Evolutionary conservation across 2,329 filamentous ascomycete genomes (phyloP), one percentile per base, ranked within the genome.

Genomic region (Colletotrichum aenigma): DNA sequence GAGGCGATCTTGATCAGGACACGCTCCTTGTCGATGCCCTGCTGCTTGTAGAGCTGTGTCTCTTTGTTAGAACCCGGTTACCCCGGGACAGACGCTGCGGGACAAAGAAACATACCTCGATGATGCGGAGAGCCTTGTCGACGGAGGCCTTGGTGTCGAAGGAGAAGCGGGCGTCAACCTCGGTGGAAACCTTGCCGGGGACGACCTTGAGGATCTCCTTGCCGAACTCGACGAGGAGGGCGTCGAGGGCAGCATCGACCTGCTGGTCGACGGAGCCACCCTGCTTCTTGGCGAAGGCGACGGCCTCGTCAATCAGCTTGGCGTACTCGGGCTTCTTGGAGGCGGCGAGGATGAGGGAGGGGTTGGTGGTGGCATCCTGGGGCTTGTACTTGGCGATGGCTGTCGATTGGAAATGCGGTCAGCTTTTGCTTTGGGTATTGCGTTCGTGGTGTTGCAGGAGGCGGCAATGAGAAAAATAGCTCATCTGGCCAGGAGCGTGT

Each of bases 351-450:
- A 99, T 98, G 86, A 99, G 92, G 78, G 97, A 98, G 76, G 97
- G 97, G 93, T 99, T 99, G 90, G 97, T 99, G 87, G 97, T 99
- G 84, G 97, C 97, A 95, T 99, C 97, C 91, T 99, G 96, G 79
- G 97, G 97, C 93, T 98, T 98, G 93, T 99, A 99, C 91, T 98
- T 98, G 91, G 91, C 96, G 87, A 99, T 99, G 87, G 96, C 96
- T 93, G 88, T 86, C 80, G 24, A 76, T 79, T 64, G 76, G 76
- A 75, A 77, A 77, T 79, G n/a, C 24, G 13, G 56, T 70, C 24
- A 68, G 66, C 32, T 28, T 61, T 52, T 68, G 73, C 26, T 3
- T 6, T 7, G 0, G 16, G 6, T 30, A 28, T 60, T 21, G 15
- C 24, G 15, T 43, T 62, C 26, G 30, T 58, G 18, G 21, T 16